Evolutionary conservation across 768 basidiomycete species (phyloP), one percentile per base, ranked within the genome.

Genomic region (Botryobasidium botryosum): DNA sequence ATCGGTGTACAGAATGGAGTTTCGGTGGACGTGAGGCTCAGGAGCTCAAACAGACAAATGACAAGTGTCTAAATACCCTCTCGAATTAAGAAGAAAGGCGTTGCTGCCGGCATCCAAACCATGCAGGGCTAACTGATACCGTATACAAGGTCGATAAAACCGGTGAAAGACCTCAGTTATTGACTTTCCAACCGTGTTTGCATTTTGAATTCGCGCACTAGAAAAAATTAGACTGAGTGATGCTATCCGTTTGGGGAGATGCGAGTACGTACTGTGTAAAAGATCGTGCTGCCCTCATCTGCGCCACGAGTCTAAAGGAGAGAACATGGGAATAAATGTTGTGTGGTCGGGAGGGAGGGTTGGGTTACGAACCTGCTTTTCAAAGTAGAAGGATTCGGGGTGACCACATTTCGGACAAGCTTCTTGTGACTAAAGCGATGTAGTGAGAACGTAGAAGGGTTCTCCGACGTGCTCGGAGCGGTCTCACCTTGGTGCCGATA

Each of bases 211-310:
- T 21, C 8, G 40, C 23, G 23, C 28, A 42, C 40, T 31, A 13
- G 13, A 21, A 42, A 27, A 15, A 13, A 15, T 1, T 31, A 42
- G 8, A 13, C 17, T 31, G 24, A 42, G 24, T 15, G 24, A 28
- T 12, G 10, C 10, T 10, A 8, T 24, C 20, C 10, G 20, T 12
- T 8, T 39, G 20, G 24, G 26, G 32, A 32, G 2, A 5, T 21
- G 26, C 21, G 35, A 24, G 8, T 12, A 68, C 81, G 49, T 57
- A 88, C 88, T n/a, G 79, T 86, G 61, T 91, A 94, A 59, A 92
- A 78, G 54, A 91, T 77, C 10, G 88, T 94, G 26, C 85, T 84
- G 3, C 90, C 90, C 68, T 92, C 90, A 61, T 92, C 90, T 31
- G 86, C 90, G 52, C 85, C 84, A 40, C 88, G 75, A 58, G 84